Evolutionary conservation across 1,284 basidiomycete genomes (phyloP).

Genomic region (Cutaneotrichosporon cutaneum): DNA sequence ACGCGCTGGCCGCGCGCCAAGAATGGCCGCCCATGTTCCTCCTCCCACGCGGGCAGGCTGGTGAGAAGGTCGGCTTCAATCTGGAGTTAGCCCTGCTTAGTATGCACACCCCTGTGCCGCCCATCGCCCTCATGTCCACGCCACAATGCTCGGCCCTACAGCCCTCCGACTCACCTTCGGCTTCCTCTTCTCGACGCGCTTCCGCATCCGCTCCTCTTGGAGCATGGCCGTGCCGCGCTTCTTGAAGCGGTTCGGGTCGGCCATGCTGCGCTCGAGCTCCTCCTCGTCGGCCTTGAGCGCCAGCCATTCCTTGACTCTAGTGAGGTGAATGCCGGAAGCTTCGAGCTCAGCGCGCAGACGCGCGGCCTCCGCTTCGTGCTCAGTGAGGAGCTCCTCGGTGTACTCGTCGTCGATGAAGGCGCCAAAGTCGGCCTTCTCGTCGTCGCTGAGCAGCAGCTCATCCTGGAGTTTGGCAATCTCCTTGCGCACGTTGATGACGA

Average conservation of each 20-base stretch:
- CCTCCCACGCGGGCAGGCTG: conserved; percentile 84
- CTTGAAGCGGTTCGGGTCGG: conserved; percentile 50
- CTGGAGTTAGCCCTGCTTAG: conserved; percentile 55
- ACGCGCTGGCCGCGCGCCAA: conserved; percentile 82
- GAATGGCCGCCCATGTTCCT: conserved; percentile 71
- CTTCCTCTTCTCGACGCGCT: conserved; percentile 90
- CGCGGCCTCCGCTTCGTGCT: conserved; percentile 84
- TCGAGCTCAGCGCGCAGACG: conserved; percentile 76
- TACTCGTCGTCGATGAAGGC: conserved; percentile 80
- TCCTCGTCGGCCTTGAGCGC: conserved; percentile 87
- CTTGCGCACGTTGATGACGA: conserved; percentile 75
- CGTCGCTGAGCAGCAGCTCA: conserved; percentile 77
- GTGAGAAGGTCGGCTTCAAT: conserved; percentile 82
- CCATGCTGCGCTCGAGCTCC: conserved; percentile 64
- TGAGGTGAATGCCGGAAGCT: conserved; percentile 72
- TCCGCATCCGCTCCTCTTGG: conserved; percentile 96
- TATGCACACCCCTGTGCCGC: no score
- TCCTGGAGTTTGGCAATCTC: conserved; percentile 84
- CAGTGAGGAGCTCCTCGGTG: conserved; percentile 79
- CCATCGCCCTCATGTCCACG: not conserved
- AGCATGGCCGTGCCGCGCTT: conserved; percentile 69
- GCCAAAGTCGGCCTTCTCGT: conserved; percentile 76
- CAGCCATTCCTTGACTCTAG: conserved; percentile 80
- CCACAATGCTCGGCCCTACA: not conserved
- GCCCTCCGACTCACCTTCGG: conserved; percentile 67